Conservation (phyloP, 1,284 basidiomycete genomes). For the Coniferiporia sulphurascens region DNA sequence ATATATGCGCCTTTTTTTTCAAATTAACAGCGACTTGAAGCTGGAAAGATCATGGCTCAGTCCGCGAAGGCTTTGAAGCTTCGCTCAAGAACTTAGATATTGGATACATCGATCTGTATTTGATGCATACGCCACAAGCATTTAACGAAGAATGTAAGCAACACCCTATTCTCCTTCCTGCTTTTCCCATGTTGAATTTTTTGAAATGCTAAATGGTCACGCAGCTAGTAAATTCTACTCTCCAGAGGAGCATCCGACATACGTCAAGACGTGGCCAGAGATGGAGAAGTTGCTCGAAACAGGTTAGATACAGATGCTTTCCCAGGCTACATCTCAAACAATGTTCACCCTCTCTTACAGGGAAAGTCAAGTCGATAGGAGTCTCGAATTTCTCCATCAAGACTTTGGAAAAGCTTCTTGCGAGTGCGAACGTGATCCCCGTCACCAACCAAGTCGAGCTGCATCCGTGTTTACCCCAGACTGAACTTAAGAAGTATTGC, state of each 20-base stretch:
- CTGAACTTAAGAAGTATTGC: slow-evolving; percentile 43
- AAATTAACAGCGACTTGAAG: slow-evolving; percentile 19
- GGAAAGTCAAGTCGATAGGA: slow-evolving; percentile 44
- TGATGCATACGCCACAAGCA: slow-evolving; percentile 60
- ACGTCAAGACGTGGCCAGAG: slow-evolving; percentile 50
- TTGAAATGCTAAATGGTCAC: not conserved
- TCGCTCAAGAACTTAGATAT: slow-evolving; percentile 52
- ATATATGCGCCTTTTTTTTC: not conserved
- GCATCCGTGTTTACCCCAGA: slow-evolving; percentile 42
- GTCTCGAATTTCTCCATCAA: slow-evolving; percentile 48
- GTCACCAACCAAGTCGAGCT: slow-evolving; percentile 50
- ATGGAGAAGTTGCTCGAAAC: slow-evolving; percentile 52
- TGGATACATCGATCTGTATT: slow-evolving; percentile 68
- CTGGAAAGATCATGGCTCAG: slow-evolving; percentile 38
- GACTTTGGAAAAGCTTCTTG: slow-evolving; percentile 27
- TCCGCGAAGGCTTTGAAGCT: slow-evolving; percentile 47
- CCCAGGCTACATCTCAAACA: too few species aligned
- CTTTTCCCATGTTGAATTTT: slow-evolving; percentile 8
- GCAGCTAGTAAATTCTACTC: slow-evolving; percentile 27
- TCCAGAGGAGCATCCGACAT: slow-evolving; percentile 37
- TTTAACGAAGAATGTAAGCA: slow-evolving; percentile 13
- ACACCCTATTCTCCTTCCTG: not conserved
- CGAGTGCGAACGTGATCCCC: slow-evolving; percentile 39
- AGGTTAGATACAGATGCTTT: slow-evolving; percentile 25
- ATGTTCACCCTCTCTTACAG: too few species aligned